Evolutionary conservation across 164 flowering plant genomes (phyloP).

Genomic region (Umbellularia californica): DNA sequence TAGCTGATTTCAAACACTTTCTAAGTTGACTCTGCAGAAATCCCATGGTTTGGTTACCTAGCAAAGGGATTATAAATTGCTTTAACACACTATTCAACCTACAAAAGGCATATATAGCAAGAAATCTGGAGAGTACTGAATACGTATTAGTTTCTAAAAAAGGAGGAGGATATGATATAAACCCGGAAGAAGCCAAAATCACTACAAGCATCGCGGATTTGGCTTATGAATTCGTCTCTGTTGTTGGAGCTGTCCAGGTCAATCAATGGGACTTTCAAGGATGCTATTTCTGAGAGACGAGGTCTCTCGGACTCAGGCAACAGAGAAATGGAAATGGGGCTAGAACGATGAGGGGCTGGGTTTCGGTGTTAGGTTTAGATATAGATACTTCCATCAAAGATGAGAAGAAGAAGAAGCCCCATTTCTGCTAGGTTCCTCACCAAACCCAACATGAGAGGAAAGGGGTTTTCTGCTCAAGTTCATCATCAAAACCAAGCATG

Average conservation of each 20-base stretch:
- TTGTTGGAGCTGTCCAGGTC: slow-evolving; percentile 38
- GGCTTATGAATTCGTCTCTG: slow-evolving; percentile 18
- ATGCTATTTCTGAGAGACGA: slow-evolving; percentile 41
- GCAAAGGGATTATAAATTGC: background rate
- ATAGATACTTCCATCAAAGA: too few relatives aligned
- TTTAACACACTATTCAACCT: background rate
- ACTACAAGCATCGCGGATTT: slow-evolving; percentile 49
- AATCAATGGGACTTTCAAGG: slow-evolving; percentile 46
- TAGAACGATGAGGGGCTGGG: too few relatives aligned
- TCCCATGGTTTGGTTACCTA: slow-evolving; percentile 75
- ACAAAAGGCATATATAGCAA: background rate
- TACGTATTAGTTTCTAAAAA: background rate
- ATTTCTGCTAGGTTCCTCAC: too few relatives aligned
- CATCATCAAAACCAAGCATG: too few relatives aligned
- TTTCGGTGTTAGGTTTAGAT: too few relatives aligned
- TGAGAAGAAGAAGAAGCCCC: too few relatives aligned
- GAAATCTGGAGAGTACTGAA: background rate
- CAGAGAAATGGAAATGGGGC: too few relatives aligned
- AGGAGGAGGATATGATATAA: too few relatives aligned
- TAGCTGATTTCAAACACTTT: slow-evolving; percentile 36
- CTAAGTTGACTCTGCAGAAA: slow-evolving; percentile 31
- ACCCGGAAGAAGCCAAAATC: slow-evolving; percentile 65
- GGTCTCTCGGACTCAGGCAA: slow-evolving; percentile 69
- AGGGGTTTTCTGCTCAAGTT: too few relatives aligned
- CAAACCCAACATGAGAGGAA: too few relatives aligned